Evolutionary conservation across 768 basidiomycete species (phyloP).

Genomic region (Boletus vinaceobasis): DNA sequence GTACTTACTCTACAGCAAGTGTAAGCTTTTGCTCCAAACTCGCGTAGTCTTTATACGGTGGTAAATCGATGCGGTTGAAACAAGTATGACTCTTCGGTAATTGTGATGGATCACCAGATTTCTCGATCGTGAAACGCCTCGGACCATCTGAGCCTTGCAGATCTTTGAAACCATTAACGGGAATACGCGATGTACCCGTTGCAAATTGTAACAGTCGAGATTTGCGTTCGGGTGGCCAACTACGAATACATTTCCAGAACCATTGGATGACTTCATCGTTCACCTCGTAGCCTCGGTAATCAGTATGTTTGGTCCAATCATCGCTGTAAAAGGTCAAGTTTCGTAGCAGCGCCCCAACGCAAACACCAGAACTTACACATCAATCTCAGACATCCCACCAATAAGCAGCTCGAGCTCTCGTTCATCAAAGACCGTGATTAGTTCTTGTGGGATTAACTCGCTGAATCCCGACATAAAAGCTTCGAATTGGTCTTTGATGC

Average conservation of each 20-base stretch:
- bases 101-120: conserved; percentile 94
- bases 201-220: conserved; percentile 95
- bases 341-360: not conserved
- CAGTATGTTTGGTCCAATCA: conserved; percentile 99
- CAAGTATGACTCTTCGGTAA: conserved; percentile 96
- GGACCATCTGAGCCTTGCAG: conserved; percentile 97
- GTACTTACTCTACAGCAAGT: conserved; percentile 84
- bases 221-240: conserved; percentile 98
- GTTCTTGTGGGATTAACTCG: conserved; percentile 96
- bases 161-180: conserved; percentile 98
- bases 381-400: conserved; percentile 99
- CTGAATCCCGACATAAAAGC: conserved; percentile 99
- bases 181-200: conserved; percentile 94
- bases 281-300: conserved; percentile 95
- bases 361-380: conserved; percentile 65
- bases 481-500: conserved; percentile 98
- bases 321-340: conserved; percentile 47
- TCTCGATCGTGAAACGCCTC: conserved; percentile 96
- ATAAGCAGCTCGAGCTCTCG: conserved; percentile 95
- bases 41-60: conserved; percentile 96
- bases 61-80: conserved; percentile 95
- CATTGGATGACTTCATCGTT: conserved; percentile 97
- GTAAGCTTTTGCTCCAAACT: conserved; percentile 94
- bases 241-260: conserved; percentile 99
- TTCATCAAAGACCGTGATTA: conserved; percentile 98